Evolutionary conservation across 2,329 filamentous ascomycete species (phyloP).

Genomic region (Cadophora malorum): DNA sequence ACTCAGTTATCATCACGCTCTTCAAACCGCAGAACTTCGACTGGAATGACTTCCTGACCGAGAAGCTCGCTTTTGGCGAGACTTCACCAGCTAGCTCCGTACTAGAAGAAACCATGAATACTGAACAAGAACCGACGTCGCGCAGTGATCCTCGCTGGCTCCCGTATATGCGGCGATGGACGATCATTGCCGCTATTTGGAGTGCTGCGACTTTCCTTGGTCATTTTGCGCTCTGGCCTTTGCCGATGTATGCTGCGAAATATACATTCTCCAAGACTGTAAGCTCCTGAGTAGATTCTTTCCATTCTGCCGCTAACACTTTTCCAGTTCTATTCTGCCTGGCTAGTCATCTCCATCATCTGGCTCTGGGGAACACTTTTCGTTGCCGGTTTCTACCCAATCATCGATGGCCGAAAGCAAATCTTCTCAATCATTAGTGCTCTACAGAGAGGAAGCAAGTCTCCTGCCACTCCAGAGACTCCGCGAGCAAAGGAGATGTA

Average conservation of each 20-base stretch:
- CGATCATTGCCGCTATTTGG: slow-evolving; percentile 21
- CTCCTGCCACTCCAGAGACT: background rate
- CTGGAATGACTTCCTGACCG: slow-evolving; percentile 49
- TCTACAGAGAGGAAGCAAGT: background rate
- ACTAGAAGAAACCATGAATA: background rate
- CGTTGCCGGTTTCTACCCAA: slow-evolving; percentile 18
- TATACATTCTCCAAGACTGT: slow-evolving; percentile 21
- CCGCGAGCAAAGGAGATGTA: background rate
- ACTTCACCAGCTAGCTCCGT: background rate
- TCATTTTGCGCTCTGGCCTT: slow-evolving; percentile 16
- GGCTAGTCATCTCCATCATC: slow-evolving; percentile 20
- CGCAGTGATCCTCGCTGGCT: slow-evolving; percentile 17
- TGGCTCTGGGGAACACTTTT: slow-evolving; percentile 23
- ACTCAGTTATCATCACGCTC: slow-evolving; percentile 55
- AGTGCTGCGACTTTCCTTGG: slow-evolving; percentile 22
- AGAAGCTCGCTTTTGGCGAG: slow-evolving; percentile 20
- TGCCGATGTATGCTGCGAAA: slow-evolving; percentile 24
- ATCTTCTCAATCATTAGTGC: slow-evolving; percentile 7
- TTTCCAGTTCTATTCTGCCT: slow-evolving; percentile 18
- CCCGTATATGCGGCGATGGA: slow-evolving; percentile 21
- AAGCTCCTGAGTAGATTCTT: background rate
- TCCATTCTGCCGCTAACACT: background rate
- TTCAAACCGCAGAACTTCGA: slow-evolving; percentile 53
- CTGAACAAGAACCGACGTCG: background rate
- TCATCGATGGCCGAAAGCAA: slow-evolving; percentile 21